Percentiles rank a stretch among this genome's conserved stretches.
phyloP scores from a whole-genome alignment of 768 basidiomycete species.

The Lactarius akahatsu region DNA sequence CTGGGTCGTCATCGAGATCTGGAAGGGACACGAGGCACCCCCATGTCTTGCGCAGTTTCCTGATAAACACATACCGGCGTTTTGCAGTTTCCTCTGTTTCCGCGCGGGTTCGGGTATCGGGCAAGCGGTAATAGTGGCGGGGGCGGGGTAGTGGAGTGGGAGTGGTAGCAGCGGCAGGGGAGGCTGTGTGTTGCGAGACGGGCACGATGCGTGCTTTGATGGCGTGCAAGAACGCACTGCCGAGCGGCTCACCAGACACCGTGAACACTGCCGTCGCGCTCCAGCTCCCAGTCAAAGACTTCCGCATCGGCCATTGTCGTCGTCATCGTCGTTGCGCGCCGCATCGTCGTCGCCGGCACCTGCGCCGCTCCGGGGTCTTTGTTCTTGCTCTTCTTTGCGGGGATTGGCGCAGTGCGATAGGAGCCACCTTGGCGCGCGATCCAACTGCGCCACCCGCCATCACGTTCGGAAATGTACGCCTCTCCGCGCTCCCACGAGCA shows the following conservation, averaged over 20 bases:
- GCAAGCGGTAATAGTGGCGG: background rate
- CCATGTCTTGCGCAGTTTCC: too few species aligned
- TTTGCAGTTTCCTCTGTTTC: background rate
- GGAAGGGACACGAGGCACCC: background rate
- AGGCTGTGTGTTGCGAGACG: background rate
- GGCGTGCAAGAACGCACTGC: background rate
- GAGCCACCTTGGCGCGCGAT: background rate
- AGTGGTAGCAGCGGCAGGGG: too few species aligned
- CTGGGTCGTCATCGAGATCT: background rate
- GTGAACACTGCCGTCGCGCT: background rate
- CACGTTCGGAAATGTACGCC: slow-evolving; percentile 40
- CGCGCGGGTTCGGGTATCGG: background rate
- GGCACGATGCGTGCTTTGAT: background rate
- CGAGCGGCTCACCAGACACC: background rate
- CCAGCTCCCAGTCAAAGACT: background rate
- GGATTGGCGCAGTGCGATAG: background rate
- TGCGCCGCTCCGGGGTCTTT: background rate
- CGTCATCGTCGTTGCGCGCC: background rate
- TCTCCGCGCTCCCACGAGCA: slow-evolving; percentile 50
- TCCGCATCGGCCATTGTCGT: too few species aligned
- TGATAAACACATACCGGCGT: background rate
- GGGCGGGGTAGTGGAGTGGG: background rate
- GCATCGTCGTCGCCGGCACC: background rate
- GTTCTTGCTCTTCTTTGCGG: background rate
- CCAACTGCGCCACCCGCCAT: slow-evolving; percentile 28